Percentiles rank a stretch among this genome's conserved stretches.
Conservation (phyloP, 176 grass and related monocot genomes). For the Oryza rufipogon region DNA sequence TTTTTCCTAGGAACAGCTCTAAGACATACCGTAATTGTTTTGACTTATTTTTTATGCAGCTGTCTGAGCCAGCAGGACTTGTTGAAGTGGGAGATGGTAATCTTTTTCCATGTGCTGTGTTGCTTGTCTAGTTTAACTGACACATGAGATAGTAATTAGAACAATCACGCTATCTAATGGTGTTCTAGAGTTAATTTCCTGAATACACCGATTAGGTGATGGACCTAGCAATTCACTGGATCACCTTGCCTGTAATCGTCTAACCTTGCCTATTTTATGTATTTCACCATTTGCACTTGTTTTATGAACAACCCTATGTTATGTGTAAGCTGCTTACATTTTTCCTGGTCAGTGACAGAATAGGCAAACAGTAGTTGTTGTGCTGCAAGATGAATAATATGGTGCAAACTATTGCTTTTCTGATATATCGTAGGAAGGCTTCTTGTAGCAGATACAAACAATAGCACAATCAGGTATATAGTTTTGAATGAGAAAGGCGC, state of each 20-base stretch:
- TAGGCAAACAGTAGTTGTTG: background rate
- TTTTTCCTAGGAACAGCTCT: conserved; percentile 13
- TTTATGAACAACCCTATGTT: background rate
- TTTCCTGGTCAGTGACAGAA: background rate
- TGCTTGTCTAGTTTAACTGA: conserved; percentile 11
- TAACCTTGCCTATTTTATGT: background rate
- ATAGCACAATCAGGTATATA: conserved; percentile 80
- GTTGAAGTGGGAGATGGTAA: conserved; percentile 77
- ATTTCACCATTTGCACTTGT: background rate
- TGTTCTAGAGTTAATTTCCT: background rate
- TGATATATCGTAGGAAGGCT: conserved; percentile 77
- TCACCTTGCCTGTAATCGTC: background rate
- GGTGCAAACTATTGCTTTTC: conserved; percentile 24
- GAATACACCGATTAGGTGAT: background rate
- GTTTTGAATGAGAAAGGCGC: conserved; percentile 70
- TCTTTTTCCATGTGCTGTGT: conserved; percentile 38
- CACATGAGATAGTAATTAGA: conserved; percentile 17
- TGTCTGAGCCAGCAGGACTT: conserved; percentile 93
- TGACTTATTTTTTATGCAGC: conserved; percentile 58
- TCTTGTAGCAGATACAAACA: conserved; percentile 98
- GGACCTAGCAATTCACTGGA: background rate
- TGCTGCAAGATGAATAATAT: conserved; percentile 14
- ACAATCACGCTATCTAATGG: background rate
- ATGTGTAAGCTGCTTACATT: background rate
- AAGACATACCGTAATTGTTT: conserved; percentile 21